These are phyloP conservation scores for Boletus vinaceobasis DNA, from an alignment of 768 basidiomycete genomes.

Conservation along the genomic window DNA sequence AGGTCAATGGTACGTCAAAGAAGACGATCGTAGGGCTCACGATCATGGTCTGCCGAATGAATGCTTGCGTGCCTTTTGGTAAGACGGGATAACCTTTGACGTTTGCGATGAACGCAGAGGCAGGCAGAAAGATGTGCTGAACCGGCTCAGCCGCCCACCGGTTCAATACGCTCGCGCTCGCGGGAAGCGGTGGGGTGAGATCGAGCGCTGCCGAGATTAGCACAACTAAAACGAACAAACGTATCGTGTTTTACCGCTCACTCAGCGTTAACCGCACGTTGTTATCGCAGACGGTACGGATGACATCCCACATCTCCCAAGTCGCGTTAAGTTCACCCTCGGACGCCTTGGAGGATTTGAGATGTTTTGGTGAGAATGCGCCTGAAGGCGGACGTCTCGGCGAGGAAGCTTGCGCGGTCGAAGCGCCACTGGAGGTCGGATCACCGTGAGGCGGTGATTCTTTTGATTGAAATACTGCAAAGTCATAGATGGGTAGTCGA, in stretches of 20 bases:
- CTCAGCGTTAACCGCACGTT: conserved; percentile 69
- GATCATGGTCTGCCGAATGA: conserved; percentile 87
- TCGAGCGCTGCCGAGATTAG: conserved; percentile 68
- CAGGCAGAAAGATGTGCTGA: conserved; percentile 83
- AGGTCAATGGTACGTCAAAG: conserved; percentile 18
- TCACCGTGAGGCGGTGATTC: conserved; percentile 28
- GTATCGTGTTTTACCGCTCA: conserved; percentile 48
- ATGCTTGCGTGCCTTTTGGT: conserved; percentile 87
- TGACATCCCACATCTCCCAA: conserved; percentile 99
- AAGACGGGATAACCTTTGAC: conserved; percentile 96
- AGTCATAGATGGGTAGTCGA: conserved; percentile 79
- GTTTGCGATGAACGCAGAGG: conserved; percentile 91
- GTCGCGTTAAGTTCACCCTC: conserved; percentile 66
- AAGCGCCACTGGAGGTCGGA: conserved; percentile 26
- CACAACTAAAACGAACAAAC: not conserved
- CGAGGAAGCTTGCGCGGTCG: conserved; percentile 18
- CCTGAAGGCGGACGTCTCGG: conserved; percentile 15
- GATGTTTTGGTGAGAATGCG: conserved; percentile 24
- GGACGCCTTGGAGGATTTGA: conserved; percentile 35
- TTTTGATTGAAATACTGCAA: conserved; percentile 50
- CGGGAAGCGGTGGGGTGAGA: conserved; percentile 83
- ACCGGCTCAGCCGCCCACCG: conserved; percentile 95
- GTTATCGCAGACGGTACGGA: conserved; percentile 87
- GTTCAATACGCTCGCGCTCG: conserved; percentile 66
- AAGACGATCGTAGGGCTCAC: conserved; percentile 39